A percentile compares a stretch with the other conserved stretches of the same genome.
Evolutionary conservation across 345 rosid genomes (phyloP).

Genomic region (Salix caprea): DNA sequence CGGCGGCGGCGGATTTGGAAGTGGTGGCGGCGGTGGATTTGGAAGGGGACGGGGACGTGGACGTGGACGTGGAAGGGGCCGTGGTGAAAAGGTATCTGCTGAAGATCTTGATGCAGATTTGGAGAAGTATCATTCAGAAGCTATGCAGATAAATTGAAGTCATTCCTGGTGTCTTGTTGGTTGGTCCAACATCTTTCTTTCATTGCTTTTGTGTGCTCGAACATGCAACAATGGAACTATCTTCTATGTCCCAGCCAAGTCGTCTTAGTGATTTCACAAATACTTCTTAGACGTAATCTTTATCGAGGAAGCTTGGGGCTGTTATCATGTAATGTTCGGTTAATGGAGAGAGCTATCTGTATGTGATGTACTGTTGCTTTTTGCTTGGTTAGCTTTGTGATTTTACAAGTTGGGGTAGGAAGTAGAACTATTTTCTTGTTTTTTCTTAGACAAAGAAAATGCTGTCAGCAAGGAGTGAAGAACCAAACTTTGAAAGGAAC

Average conservation of each 20-base stretch:
- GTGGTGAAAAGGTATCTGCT: slow-evolving; percentile 64
- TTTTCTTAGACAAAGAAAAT: slow-evolving; percentile 14
- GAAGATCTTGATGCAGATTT: slow-evolving; percentile 97
- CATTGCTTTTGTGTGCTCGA: slow-evolving; percentile 9
- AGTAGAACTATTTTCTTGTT: slow-evolving; percentile 18
- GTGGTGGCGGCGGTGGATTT: slow-evolving; percentile 50
- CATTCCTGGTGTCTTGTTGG: slow-evolving; percentile 6
- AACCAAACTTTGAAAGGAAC: slow-evolving; percentile 17
- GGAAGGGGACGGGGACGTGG: slow-evolving; percentile 61
- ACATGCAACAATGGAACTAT: slow-evolving; percentile 10
- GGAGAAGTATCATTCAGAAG: slow-evolving; percentile 74
- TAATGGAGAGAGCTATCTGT: slow-evolving; percentile 37
- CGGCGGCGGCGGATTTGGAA: slow-evolving; percentile 42
- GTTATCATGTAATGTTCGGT: slow-evolving; percentile 32
- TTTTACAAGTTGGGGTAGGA: slow-evolving; percentile 18
- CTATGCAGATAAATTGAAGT: slow-evolving; percentile 68
- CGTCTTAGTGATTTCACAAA: slow-evolving; percentile 27
- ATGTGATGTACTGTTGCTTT: slow-evolving; percentile 22
- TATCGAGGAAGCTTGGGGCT: slow-evolving; percentile 36
- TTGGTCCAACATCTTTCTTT: not conserved
- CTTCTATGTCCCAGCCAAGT: slow-evolving; percentile 29
- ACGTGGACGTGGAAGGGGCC: slow-evolving; percentile 10
- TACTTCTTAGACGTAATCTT: slow-evolving; percentile 23
- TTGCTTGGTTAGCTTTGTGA: slow-evolving; percentile 25
- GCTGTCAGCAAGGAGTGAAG: slow-evolving; percentile 29